Conservation (phyloP, 2,329 filamentous ascomycete genomes). For the Curvularia eragrostidis region DNA sequence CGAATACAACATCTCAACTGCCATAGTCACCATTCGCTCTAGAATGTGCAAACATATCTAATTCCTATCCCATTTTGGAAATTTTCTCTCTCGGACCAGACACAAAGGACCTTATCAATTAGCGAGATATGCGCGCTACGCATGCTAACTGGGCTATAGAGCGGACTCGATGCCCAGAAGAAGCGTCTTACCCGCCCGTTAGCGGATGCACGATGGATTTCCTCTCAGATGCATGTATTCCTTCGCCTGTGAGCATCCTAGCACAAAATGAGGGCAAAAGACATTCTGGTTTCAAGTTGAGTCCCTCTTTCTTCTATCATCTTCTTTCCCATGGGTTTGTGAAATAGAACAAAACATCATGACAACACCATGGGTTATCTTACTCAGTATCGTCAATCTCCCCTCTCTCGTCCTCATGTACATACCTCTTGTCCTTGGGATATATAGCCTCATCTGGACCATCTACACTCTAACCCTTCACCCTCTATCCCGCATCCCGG, state of each 20-base stretch:
- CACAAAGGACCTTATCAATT: neutral
- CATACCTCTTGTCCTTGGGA: conserved; percentile 2
- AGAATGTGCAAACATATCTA: neutral
- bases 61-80: neutral
- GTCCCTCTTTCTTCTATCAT: neutral
- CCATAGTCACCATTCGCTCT: neutral
- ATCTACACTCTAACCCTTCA: conserved; percentile 28
- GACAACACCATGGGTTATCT: neutral
- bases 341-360: neutral
- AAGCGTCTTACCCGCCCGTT: neutral
- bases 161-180: neutral
- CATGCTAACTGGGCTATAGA: neutral
- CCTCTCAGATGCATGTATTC: neutral
- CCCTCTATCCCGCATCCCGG: conserved; percentile 30
- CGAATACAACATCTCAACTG: neutral
- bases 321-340: neutral
- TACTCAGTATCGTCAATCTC: neutral
- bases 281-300: no score
- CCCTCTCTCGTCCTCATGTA: conserved; percentile 5
- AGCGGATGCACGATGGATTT: neutral
- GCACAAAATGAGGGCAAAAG: neutral
- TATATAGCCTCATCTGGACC: conserved; percentile 22
- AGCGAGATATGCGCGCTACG: neutral
- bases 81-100: no score
- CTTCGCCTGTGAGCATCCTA: neutral